Evolutionary conservation across 208 protist genomes (phyloP), one percentile per base, ranked within the genome.

Genomic region (Wallacemonas sp.): DNA sequence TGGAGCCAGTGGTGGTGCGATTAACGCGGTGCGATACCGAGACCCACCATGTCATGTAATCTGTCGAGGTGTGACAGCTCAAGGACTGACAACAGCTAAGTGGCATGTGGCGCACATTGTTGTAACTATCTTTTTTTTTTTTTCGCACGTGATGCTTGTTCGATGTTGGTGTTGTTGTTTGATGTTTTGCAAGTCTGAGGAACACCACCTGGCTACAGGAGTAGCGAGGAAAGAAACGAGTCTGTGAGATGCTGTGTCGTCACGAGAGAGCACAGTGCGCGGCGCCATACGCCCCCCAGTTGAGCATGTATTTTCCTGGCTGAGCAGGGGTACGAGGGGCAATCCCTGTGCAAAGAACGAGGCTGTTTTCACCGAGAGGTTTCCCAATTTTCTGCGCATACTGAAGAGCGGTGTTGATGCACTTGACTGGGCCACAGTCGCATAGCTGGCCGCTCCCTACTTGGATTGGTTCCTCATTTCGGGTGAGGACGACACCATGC

Each of bases 321-420:
- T 80, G 50, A 2, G 74, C 79, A 42, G 86, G 83, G 20, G 69
- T 72, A 4, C 83, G 81, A 16, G 70, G 76, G 57, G 61, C 68
- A 1, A 86, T 63, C 1, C 85, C 84, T 69, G 63, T 75, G 52
- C 82, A 93, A 62, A 95, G 80, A 22, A 95, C 69, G 55, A 87
- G 68, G 23, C 89, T 67, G 14, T 65, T 77, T 31, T 52, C 55
- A 20, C 77, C n/a, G 26, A 83, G 69, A 12, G 82, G 74, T 20
- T 45, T 57, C n/a, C 82, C 86, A 25, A 95, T 79, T 50, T 71
- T 70, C 65, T 73, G 67, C 16, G 78, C 84, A 38, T 92, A 95
- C 36, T 62, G 28, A 10, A 75, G 64, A 1, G 86, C 86, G 14
- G 73, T 54, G 41, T 69, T 67, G 7, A 91, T 70, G 28, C 74